phyloP scores from a whole-genome alignment of 2,329 filamentous ascomycete genomes.

The Fusarium keratoplasticum region DNA sequence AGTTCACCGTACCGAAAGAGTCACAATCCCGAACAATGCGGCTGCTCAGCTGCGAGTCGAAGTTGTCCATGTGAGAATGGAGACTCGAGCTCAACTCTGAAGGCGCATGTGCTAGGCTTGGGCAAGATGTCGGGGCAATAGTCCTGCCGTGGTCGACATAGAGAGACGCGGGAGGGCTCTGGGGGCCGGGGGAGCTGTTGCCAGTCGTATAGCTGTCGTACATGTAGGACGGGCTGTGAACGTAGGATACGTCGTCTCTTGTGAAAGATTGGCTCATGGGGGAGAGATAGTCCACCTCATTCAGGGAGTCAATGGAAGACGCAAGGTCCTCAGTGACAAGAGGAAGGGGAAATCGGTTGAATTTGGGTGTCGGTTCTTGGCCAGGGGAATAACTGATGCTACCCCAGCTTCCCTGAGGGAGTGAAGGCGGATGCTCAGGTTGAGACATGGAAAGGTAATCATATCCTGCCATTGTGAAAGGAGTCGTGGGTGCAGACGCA shows the following conservation, averaged over 20 bases:
- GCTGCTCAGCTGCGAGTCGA: constrained; percentile 66
- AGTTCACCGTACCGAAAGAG: constrained; percentile 62
- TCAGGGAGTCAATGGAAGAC: constrained; percentile 69
- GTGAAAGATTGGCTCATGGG: constrained; percentile 68
- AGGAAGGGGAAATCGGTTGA: constrained; percentile 58
- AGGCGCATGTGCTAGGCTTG: constrained; percentile 70
- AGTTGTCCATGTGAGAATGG: constrained; percentile 68
- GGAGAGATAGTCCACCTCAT: constrained; percentile 72
- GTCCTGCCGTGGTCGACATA: constrained; percentile 63
- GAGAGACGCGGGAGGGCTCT: constrained; percentile 66
- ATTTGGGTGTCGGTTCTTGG: constrained; percentile 52
- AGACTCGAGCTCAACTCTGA: constrained; percentile 72
- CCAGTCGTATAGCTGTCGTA: constrained; percentile 66
- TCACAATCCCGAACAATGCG: constrained; percentile 68
- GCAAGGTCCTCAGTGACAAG: constrained; percentile 64
- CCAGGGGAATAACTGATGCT: constrained; percentile 60
- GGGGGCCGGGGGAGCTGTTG: constrained; percentile 65
- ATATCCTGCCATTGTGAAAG: constrained; percentile 52
- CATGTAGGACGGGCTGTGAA: constrained; percentile 66
- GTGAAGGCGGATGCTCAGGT: constrained; percentile 54
- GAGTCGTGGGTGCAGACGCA: constrained; percentile 59
- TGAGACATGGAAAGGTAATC: constrained; percentile 66
- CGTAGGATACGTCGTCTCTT: constrained; percentile 68
- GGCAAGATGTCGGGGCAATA: constrained; percentile 68
- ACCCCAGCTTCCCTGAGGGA: constrained; percentile 59